Conservation (phyloP, 1,139 yeast genomes). For the Taiozyma sp. region DNA sequence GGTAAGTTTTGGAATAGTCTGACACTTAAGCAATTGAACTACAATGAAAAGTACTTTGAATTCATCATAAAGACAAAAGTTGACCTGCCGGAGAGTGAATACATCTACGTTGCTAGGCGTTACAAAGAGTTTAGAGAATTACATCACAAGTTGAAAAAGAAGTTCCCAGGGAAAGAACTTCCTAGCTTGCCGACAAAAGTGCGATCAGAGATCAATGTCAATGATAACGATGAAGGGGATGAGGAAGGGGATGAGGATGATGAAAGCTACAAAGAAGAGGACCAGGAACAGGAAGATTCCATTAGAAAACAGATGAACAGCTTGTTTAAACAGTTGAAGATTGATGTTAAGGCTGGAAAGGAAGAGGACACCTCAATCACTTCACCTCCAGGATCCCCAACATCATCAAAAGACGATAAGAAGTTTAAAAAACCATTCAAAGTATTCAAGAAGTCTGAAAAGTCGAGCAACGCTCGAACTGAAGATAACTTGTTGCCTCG, state of each 20-base stretch:
- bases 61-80: slow-evolving; percentile 24
- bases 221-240: slow-evolving; percentile 17
- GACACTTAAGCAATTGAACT: slow-evolving; percentile 10
- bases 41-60: slow-evolving; percentile 25
- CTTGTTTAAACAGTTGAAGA: slow-evolving; percentile 14
- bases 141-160: slow-evolving; percentile 42
- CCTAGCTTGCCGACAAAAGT: slow-evolving; percentile 60
- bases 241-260: slow-evolving; percentile 21
- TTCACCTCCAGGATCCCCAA: not conserved
- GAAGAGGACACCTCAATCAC: slow-evolving; percentile 1
- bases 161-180: slow-evolving; percentile 66
- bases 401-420: slow-evolving; percentile 1
- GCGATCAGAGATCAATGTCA: slow-evolving; percentile 24
- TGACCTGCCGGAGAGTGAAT: slow-evolving; percentile 26
- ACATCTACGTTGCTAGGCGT: slow-evolving; percentile 44
- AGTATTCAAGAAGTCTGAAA: not conserved
- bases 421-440: slow-evolving; percentile 4
- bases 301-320: slow-evolving; percentile 13
- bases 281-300: slow-evolving; percentile 16
- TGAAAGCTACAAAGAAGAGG: slow-evolving; percentile 22
- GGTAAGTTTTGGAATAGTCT: slow-evolving; percentile 19
- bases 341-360: slow-evolving; percentile 4
- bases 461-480: not conserved
- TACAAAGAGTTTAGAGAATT: slow-evolving; percentile 62
- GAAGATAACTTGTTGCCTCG: slow-evolving; percentile 31